Evolutionary conservation across 768 basidiomycete species (phyloP), one percentile per base, ranked within the genome.

Genomic region (Dictyophora rubrovolvata): DNA sequence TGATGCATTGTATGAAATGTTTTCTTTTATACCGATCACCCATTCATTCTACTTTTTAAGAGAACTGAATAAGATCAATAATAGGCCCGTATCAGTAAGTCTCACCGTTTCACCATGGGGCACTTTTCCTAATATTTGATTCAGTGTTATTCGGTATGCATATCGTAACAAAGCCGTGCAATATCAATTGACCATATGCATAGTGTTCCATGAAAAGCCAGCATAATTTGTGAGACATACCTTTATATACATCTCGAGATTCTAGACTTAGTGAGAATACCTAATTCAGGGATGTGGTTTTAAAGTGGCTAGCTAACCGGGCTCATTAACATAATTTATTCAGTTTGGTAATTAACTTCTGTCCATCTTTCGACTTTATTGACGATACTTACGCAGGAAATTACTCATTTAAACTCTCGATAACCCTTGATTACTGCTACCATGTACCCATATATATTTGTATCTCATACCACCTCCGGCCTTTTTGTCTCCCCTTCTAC

Each of bases 141-240:
- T 57, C 60, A 90, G 87, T 90, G 88, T 65, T 91, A 90, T 68
- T 90, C 88, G 63, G 88, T 89, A 71, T 60, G 83, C 28, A 28
- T 28, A 28, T 28, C 28, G 28, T 28, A 28, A 28, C 28, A 28
- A 3, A 7, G 7, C 28, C 2, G 28, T 28, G 28, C 52, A 21
- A 50, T 34, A 51, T 10, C 14, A 12, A 23, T 52, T 34, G 14
- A 51, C 9, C 36, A 22, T 12, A 9, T 12, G 0, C 28, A 7
- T 65, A 96, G 93, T 95, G 93, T 69, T 96, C 92, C 1, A 94
- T 95, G 87, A 94, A 93, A 72, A 93, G 85, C 66, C 88, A 90
- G 70, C 92, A 96, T 70, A 96, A 96, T 68, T 74, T 96, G 86
- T 89, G 64, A 57, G 87, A 69, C 5, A 33, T 37, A 18, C 1